phyloP scores from a whole-genome alignment of 768 basidiomycete species.

The Russula brevipes region DNA sequence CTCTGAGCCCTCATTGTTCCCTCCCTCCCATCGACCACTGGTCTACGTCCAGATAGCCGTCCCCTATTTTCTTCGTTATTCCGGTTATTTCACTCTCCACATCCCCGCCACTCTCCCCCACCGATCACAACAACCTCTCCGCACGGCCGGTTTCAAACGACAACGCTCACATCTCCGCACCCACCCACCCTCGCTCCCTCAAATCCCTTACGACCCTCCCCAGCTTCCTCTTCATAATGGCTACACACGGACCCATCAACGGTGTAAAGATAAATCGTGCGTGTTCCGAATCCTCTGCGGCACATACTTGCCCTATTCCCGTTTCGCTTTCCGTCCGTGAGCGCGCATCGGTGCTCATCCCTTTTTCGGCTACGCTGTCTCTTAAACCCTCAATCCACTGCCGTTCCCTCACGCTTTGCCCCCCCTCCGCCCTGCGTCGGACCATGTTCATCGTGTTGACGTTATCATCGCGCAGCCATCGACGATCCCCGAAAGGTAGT shows the following conservation, averaged over 20 bases:
- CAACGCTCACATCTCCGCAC: slow-evolving; percentile 18
- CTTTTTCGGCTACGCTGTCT: slow-evolving; percentile 24
- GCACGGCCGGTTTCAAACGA: slow-evolving; percentile 8
- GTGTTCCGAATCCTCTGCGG: slow-evolving; percentile 32
- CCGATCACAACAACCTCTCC: slow-evolving; percentile 10
- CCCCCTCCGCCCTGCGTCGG: slow-evolving; percentile 30
- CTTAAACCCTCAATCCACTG: slow-evolving; percentile 14
- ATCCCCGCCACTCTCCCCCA: not conserved
- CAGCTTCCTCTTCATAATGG: slow-evolving; percentile 37
- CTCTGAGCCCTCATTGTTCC: slow-evolving; percentile 15
- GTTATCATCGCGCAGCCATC: slow-evolving; percentile 47
- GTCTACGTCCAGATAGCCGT: slow-evolving; percentile 11
- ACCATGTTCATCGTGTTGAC: slow-evolving; percentile 27
- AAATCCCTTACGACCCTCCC: slow-evolving; percentile 1
- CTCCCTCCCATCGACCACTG: slow-evolving; percentile 11
- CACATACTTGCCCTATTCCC: slow-evolving; percentile 11
- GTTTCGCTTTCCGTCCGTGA: slow-evolving; percentile 23
- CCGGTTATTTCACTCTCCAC: slow-evolving; percentile 7
- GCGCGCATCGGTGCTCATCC: slow-evolving; percentile 31
- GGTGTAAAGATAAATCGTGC: slow-evolving; percentile 78
- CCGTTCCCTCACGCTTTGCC: not conserved
- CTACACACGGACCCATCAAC: slow-evolving; percentile 73
- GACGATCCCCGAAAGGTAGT: slow-evolving; percentile 97
- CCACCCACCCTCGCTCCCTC: not conserved
- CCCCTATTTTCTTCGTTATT: slow-evolving; percentile 4